These are phyloP conservation scores for Floccularia luteovirens DNA, from an alignment of 768 basidiomycete genomes.

Conservation along the genomic window DNA sequence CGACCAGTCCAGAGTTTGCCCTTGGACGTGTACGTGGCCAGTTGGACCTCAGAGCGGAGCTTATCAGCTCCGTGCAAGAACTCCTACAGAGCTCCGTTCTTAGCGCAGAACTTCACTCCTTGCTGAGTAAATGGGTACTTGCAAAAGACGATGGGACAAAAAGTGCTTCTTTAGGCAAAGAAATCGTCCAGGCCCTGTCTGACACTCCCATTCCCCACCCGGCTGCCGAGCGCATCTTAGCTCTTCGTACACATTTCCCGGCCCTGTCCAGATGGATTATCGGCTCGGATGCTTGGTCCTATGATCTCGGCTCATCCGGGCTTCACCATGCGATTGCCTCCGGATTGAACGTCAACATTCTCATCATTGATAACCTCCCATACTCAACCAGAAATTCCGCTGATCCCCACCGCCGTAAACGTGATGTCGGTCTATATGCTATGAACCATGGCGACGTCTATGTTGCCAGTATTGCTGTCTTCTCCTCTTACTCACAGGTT, in stretches of 20 bases:
- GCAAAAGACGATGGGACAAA: slow-evolving; percentile 63
- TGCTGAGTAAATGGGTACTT: slow-evolving; percentile 76
- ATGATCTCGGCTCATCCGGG: slow-evolving; percentile 93
- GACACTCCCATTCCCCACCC: slow-evolving; percentile 27
- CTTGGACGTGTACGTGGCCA: slow-evolving; percentile 86
- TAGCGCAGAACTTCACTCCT: slow-evolving; percentile 52
- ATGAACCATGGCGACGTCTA: slow-evolving; percentile 98
- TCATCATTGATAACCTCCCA: slow-evolving; percentile 89
- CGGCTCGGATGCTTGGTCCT: slow-evolving; percentile 96
- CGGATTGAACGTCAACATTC: slow-evolving; percentile 86
- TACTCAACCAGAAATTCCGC: slow-evolving; percentile 71
- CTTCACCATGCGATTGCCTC: slow-evolving; percentile 93
- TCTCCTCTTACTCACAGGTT: slow-evolving; percentile 92
- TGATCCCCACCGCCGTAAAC: slow-evolving; percentile 78
- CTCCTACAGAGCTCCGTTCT: slow-evolving; percentile 48
- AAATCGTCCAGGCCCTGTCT: slow-evolving; percentile 46
- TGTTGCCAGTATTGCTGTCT: slow-evolving; percentile 92
- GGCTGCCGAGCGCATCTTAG: slow-evolving; percentile 48
- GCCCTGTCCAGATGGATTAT: slow-evolving; percentile 90
- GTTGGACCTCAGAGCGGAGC: slow-evolving; percentile 63
- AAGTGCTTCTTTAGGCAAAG: slow-evolving; percentile 49
- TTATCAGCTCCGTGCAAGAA: slow-evolving; percentile 56
- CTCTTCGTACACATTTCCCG: slow-evolving; percentile 54
- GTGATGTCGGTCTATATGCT: slow-evolving; percentile 95
- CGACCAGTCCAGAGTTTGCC: slow-evolving; percentile 93